Evolutionary conservation across 78 protist genomes (phyloP).

Genomic region (Chrysochromulina parva): DNA sequence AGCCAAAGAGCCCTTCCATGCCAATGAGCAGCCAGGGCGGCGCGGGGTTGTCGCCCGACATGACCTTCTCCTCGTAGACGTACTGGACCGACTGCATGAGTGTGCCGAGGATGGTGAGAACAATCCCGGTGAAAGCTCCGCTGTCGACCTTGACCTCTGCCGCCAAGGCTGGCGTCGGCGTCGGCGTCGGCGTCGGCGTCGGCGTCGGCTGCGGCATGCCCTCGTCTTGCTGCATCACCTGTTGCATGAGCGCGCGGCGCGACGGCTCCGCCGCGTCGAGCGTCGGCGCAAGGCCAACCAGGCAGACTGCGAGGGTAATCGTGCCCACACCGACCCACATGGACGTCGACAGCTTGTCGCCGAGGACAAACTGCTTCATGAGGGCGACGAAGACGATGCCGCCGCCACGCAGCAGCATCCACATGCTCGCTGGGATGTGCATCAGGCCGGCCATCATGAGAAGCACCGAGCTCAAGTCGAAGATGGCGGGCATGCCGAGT

Average conservation of each 20-base stretch:
- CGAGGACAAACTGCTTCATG: background rate
- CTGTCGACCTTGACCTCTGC: too few relatives aligned
- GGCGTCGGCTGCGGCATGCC: too few relatives aligned
- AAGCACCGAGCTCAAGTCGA: background rate
- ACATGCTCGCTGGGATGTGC: background rate
- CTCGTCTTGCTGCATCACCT: too few relatives aligned
- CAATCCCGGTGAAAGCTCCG: background rate
- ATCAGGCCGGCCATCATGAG: background rate
- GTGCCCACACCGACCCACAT: background rate
- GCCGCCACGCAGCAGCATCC: constrained; percentile 2
- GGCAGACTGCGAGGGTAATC: background rate
- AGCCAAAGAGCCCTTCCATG: background rate
- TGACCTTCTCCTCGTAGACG: constrained; percentile 27
- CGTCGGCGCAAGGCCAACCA: too few relatives aligned
- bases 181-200: too few relatives aligned
- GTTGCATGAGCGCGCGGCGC: too few relatives aligned
- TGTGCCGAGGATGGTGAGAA: background rate
- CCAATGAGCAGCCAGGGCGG: background rate
- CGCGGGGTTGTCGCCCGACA: background rate
- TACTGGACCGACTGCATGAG: background rate
- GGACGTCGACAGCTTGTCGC: background rate
- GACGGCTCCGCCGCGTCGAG: too few relatives aligned
- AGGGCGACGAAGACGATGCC: constrained; percentile 12
- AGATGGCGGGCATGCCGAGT: background rate
- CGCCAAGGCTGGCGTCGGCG: too few relatives aligned